Evolutionary conservation across 192 early-diverging fungal species (phyloP), one percentile per base, ranked within the genome.

Genomic region (Kickxella alabastrina): DNA sequence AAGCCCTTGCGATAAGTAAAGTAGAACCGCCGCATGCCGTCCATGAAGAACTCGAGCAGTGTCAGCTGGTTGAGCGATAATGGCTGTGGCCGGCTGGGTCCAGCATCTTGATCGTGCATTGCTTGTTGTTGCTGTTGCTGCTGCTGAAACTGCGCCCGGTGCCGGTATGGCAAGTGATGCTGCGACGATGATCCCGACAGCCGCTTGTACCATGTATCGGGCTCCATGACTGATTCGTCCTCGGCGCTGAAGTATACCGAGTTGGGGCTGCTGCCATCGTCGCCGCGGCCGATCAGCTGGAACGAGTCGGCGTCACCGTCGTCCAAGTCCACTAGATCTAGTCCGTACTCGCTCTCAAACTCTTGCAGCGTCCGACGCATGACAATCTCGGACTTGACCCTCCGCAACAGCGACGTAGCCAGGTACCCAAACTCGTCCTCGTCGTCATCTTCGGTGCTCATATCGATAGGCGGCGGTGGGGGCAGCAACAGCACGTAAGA

Each of bases 1-100:
- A 75, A 75, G 21, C 65, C 72, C 45, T 68, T 68, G 65, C 72
- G 72, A 21, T 75, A 75, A 6, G 72, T 75, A 60, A 64, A 75
- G 60, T 75, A 75, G 57, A 75, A 75, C 29, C 72, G 51, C 57
- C 72, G 72, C 72, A 68, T 68, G 39, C 72, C 65, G 52, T 75
- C 72, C 61, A 75, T 46, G 32, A 75, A 75, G 29, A 75, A 68
- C 57, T 75, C 72, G 18, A 75, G 57, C 61, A 75, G 61, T 10
- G 72, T 75, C 42, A 75, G 56, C 54, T 75, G 72, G 44, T 75
- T 75, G 25, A 75, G 54, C 52, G 72, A 59, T 43, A 75, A 53
- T 19, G 60, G 65, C 42, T 75, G 59, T 24, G 64, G 42, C 23
- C 25, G 35, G 12, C 34, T 43, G 15, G 28, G 19, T 15, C 46